Base-by-base conservation (phyloP, 768 basidiomycete species). In the Rhodotorula sphaerocarpa region DNA sequence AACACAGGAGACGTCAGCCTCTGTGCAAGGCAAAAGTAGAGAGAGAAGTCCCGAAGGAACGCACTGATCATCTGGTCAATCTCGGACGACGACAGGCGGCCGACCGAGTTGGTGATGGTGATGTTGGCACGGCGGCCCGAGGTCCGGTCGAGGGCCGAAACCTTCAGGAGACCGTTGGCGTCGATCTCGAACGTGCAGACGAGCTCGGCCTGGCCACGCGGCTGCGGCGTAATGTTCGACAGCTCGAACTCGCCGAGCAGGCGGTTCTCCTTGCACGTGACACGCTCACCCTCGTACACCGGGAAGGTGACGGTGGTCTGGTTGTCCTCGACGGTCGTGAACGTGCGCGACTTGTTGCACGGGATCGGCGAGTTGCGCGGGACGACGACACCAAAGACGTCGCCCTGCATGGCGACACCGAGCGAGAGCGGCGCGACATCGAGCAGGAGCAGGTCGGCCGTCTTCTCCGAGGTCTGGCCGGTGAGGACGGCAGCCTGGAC, bases 291-390 rank as follows among this genome's bases (percentile, higher is more conserved):
- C 82, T 99, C 95, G 79, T 99, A 97, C 48, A 99, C 95, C 72
- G 95, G 95, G 90, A 97, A 99, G 70, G 93, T 96, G 79, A 99
- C 95, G 65, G 89, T 93, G 66, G 95, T 99, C 80, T 97, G 95
- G 82, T 97, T 99, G 82, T 99, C 95, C 83, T 99, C 95, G 69
- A 99, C 95, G 57, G 95, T 99, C 71, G 95, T 99, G 83, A 99
- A 99, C 54, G 88, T 88, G 75, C 95, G 83, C 43, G 90, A 92
- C 81, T 97, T 99, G 85, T 92, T 97, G 76, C 93, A 91, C 60
- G 95, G 95, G 77, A 99, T 97, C 73, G 93, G 90, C 70, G 95
- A 97, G 82, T 99, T 99, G 73, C 95, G 88, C 75, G 93, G 93
- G 73, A 99, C 91, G 74, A 99, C 95, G 67, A 96, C 87, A 81